These are phyloP conservation scores for California macrophylla DNA, from an alignment of 441 rosid genomes.

Conservation along the genomic window DNA sequence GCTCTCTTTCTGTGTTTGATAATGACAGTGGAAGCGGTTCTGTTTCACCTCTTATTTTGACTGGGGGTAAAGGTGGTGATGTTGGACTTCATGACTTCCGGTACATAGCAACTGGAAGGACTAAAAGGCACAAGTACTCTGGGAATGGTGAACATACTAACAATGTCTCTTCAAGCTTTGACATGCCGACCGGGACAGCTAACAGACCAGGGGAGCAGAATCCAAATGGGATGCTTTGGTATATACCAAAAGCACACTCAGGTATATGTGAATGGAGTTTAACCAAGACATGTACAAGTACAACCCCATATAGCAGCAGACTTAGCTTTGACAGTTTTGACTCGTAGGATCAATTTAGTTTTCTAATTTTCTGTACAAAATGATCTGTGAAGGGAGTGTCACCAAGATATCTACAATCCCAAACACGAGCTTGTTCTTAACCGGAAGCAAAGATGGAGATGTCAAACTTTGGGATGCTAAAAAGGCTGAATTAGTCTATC, in stretches of 20 bases:
- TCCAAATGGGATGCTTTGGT: slow-evolving; percentile 87
- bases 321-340: not conserved
- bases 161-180: slow-evolving; percentile 30
- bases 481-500: slow-evolving; percentile 60
- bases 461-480: slow-evolving; percentile 97
- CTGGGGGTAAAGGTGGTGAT: slow-evolving; percentile 90
- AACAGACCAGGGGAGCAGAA: slow-evolving; percentile 45
- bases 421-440: slow-evolving; percentile 73
- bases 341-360: not conserved
- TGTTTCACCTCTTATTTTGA: slow-evolving; percentile 77
- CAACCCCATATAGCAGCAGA: not conserved
- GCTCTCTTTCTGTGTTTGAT: slow-evolving; percentile 78
- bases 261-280: slow-evolving; percentile 29
- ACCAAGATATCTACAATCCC: slow-evolving; percentile 76
- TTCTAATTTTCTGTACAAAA: slow-evolving; percentile 15
- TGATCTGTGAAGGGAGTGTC: slow-evolving; percentile 56
- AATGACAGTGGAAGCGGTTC: slow-evolving; percentile 86
- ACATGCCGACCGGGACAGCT: slow-evolving; percentile 23
- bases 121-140: slow-evolving; percentile 49
- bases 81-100: slow-evolving; percentile 92
- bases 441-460: slow-evolving; percentile 96
- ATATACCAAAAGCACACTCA: slow-evolving; percentile 90
- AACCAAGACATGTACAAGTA: not conserved
- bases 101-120: slow-evolving; percentile 79
- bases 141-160: slow-evolving; percentile 33